Evolutionary conservation across 345 rosid genomes (phyloP).

Genomic region (Brassica rapa): DNA sequence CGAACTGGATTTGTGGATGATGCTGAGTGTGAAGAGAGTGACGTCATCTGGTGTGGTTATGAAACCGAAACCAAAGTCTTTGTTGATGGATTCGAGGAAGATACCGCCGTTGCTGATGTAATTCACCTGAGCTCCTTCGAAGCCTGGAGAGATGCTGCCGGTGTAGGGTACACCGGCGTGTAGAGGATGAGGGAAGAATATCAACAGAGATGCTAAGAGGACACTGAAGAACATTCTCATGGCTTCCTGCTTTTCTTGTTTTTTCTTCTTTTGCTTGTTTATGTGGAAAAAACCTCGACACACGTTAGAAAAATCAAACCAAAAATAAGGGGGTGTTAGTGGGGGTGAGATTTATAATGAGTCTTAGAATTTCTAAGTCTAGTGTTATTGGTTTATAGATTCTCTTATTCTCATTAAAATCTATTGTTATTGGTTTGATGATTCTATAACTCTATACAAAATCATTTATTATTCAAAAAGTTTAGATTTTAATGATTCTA

Average conservation of each 20-base stretch:
- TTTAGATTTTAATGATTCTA: no score
- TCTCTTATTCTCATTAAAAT: no score
- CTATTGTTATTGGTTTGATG: no score
- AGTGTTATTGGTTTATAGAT: no score
- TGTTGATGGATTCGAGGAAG: conserved; percentile 67
- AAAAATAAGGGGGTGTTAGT: no score
- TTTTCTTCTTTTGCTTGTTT: neutral
- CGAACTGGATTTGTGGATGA: conserved; percentile 48
- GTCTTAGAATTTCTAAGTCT: no score
- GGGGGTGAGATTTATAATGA: no score
- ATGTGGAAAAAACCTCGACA: neutral
- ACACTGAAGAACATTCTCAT: conserved; percentile 36
- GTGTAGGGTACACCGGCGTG: neutral
- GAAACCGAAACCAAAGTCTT: conserved; percentile 69
- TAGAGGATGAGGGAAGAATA: conserved; percentile 33
- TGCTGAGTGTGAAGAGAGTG: conserved; percentile 54
- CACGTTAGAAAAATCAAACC: neutral
- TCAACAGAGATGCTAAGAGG: conserved; percentile 23
- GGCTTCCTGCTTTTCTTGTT: neutral
- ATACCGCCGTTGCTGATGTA: conserved; percentile 61
- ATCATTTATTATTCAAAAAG: no score
- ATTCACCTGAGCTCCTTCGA: conserved; percentile 66
- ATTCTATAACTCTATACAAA: no score
- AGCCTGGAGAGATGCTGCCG: conserved; percentile 53
- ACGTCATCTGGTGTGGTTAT: conserved; percentile 43